Percentiles rank a stretch among this genome's conserved stretches.
These are phyloP conservation scores for Curvularia eragrostidis DNA, from an alignment of 2,329 filamentous ascomycete genomes.

Conservation along the genomic window DNA sequence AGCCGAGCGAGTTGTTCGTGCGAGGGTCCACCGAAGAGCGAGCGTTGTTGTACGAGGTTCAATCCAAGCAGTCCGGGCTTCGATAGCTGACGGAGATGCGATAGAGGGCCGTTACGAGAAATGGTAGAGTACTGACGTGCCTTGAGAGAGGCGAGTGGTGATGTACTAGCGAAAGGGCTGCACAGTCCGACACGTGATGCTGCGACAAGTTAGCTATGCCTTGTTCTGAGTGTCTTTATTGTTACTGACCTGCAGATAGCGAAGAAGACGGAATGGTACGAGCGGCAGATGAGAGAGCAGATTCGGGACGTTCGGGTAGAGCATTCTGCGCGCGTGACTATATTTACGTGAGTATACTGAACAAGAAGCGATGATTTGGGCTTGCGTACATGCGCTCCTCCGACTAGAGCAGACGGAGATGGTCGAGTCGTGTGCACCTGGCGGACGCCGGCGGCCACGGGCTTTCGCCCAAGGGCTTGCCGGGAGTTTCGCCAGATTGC, in stretches of 20 bases:
- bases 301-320: conserved; percentile 11
- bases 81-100: conserved; percentile 40
- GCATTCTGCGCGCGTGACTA: conserved; percentile 20
- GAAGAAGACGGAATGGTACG: conserved; percentile 23
- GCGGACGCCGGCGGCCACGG: conserved; percentile 28
- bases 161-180: conserved; percentile 43
- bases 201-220: conserved; percentile 18
- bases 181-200: conserved; percentile 45
- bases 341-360: conserved; percentile 13
- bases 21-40: conserved; percentile 55
- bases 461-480: conserved; percentile 36
- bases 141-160: conserved; percentile 33
- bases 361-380: not conserved
- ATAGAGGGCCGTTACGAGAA: conserved; percentile 44
- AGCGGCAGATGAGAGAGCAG: conserved; percentile 16
- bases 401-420: conserved; percentile 9
- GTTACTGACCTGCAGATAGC: conserved; percentile 32
- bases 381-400: conserved; percentile 7
- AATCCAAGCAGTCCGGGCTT: conserved; percentile 46
- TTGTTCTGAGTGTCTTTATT: not conserved
- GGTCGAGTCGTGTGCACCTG: conserved; percentile 27
- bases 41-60: conserved; percentile 53
- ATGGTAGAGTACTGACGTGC: conserved; percentile 51
- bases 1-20: conserved; percentile 76
- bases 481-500: conserved; percentile 46